Percentiles rank a stretch among this genome's conserved stretches.
Conservation (phyloP, 75 land plant genomes). For the Pinus taeda region DNA sequence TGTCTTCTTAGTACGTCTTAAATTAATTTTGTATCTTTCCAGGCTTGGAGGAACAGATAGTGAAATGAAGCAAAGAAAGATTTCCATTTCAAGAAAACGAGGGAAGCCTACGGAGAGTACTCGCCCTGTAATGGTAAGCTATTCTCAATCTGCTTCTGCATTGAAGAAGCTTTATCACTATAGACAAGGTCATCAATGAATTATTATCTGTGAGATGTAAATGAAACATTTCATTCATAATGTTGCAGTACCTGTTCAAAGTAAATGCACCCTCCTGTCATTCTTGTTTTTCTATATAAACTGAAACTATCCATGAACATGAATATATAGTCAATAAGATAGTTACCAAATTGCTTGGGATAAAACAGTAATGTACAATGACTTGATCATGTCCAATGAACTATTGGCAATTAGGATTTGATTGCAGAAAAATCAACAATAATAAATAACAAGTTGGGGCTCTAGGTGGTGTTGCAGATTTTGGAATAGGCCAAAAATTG, state of each 20-base stretch:
- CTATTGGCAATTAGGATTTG: too few species aligned
- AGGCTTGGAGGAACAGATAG: constrained; percentile 85
- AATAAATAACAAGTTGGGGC: too few species aligned
- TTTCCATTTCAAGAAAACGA: constrained; percentile 22
- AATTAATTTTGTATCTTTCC: neutral
- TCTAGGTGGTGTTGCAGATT: too few species aligned
- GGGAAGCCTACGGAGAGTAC: constrained; percentile 32
- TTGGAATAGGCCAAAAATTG: too few species aligned
- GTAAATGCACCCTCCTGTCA: neutral
- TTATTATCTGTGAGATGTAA: neutral
- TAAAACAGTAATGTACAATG: too few species aligned
- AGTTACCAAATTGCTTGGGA: too few species aligned
- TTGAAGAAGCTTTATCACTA: neutral
- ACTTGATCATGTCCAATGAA: too few species aligned
- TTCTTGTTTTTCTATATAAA: neutral
- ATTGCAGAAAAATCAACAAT: too few species aligned
- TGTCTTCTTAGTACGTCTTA: neutral
- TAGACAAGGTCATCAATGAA: neutral
- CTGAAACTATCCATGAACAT: neutral
- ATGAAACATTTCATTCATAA: neutral
- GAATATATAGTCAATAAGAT: too few species aligned
- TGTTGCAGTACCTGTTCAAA: neutral
- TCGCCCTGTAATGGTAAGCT: constrained; percentile 57
- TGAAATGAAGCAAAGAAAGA: constrained; percentile 55
- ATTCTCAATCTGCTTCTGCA: neutral